phyloP scores from a whole-genome alignment of 2,329 filamentous ascomycete genomes.

The Zymoseptoria tritici region DNA sequence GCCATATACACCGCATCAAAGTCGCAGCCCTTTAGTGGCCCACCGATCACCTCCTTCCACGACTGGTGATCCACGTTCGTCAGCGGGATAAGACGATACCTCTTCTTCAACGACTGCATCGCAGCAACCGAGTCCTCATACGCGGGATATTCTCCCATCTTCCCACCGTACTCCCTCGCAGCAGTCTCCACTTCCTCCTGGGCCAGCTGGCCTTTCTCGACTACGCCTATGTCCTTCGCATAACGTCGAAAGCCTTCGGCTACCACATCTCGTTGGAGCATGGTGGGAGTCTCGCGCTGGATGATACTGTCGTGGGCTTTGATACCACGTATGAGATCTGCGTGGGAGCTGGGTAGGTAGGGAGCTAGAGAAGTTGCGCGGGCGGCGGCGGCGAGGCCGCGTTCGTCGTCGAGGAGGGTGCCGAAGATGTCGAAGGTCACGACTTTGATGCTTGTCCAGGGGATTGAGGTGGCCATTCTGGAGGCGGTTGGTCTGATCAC shows the following conservation, averaged over 20 bases:
- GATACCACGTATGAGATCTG: slow-evolving; percentile 38
- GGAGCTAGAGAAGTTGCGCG: slow-evolving; percentile 41
- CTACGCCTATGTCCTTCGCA: slow-evolving; percentile 35
- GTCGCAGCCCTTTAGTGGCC: slow-evolving; percentile 45
- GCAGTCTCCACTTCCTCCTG: slow-evolving; percentile 38
- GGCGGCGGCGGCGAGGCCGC: slow-evolving; percentile 53
- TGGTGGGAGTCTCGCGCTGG: slow-evolving; percentile 47
- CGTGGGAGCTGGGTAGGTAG: slow-evolving; percentile 38
- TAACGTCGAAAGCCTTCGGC: slow-evolving; percentile 27
- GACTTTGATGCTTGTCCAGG: slow-evolving; percentile 31
- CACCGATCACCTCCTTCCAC: slow-evolving; percentile 43
- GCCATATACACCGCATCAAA: slow-evolving; percentile 64
- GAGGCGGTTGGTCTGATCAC: too few species aligned
- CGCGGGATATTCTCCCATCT: slow-evolving; percentile 48
- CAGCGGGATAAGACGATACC: slow-evolving; percentile 54
- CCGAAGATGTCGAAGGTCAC: slow-evolving; percentile 75
- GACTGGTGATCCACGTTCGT: slow-evolving; percentile 53
- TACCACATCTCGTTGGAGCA: slow-evolving; percentile 52
- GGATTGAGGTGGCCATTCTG: slow-evolving; percentile 21
- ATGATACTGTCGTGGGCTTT: slow-evolving; percentile 43
- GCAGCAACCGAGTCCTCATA: slow-evolving; percentile 53
- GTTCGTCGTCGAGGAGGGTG: slow-evolving; percentile 72
- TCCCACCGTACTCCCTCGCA: slow-evolving; percentile 44
- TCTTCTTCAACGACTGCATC: slow-evolving; percentile 41
- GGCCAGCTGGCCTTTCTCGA: slow-evolving; percentile 42